These are phyloP conservation scores for Lichtheimia ornata DNA, from an alignment of 371 early-diverging fungal species.

Conservation along the genomic window DNA sequence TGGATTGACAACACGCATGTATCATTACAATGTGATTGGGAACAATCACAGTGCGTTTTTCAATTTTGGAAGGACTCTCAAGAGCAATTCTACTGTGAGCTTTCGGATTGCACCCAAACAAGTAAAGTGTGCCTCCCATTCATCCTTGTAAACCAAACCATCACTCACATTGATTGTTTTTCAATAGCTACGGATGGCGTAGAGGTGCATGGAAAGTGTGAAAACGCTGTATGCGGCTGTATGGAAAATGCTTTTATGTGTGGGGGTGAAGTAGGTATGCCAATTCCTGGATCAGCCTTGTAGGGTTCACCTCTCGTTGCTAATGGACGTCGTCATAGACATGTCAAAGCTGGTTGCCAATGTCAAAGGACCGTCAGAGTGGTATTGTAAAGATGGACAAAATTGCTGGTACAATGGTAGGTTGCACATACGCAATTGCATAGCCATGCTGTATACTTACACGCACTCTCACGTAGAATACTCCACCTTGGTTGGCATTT, in stretches of 20 bases:
- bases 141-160: too few species aligned
- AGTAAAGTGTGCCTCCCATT: constrained; percentile 20
- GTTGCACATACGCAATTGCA: not conserved
- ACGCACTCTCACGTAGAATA: constrained; percentile 37
- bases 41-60: constrained; percentile 39
- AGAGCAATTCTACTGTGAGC: constrained; percentile 60
- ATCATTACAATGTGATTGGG: constrained; percentile 50
- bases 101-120: constrained; percentile 53
- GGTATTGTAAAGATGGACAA: constrained; percentile 52
- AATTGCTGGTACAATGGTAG: constrained; percentile 61
- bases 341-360: constrained; percentile 49
- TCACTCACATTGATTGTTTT: not conserved
- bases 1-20: constrained; percentile 55
- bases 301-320: not conserved
- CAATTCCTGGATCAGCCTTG: constrained; percentile 2
- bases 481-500: constrained; percentile 51
- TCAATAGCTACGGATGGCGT: constrained; percentile 13
- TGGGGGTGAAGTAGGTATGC: constrained; percentile 54
- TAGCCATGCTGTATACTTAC: not conserved
- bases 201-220: constrained; percentile 50
- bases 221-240: constrained; percentile 53
- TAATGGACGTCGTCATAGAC: constrained; percentile 17
- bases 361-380: constrained; percentile 50
- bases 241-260: constrained; percentile 60
- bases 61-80: constrained; percentile 61